A percentile compares a stretch with the other conserved stretches of the same genome.
Conservation (phyloP, 805 yeast species). For the Yarrowia alimentaria region DNA sequence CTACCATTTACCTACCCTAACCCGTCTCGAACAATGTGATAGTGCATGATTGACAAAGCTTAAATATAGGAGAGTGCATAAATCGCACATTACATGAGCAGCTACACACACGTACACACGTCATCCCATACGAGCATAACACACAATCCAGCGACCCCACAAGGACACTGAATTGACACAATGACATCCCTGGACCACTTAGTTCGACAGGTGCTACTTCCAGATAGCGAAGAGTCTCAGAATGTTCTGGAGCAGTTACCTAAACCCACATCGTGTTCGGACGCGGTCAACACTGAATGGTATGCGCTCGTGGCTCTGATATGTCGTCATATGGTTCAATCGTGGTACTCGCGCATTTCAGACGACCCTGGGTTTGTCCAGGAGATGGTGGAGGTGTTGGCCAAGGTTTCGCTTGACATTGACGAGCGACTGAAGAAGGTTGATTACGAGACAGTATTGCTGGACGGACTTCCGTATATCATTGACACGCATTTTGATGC, state of each 20-base stretch:
- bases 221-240: slow-evolving; percentile 7
- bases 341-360: slow-evolving; percentile 48
- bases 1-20: too few species aligned
- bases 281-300: slow-evolving; percentile 46
- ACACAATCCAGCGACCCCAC: too few species aligned
- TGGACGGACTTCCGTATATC: slow-evolving; percentile 49
- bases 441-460: slow-evolving; percentile 42
- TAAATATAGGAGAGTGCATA: too few species aligned
- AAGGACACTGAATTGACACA: too few species aligned
- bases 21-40: too few species aligned
- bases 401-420: slow-evolving; percentile 44
- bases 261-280: slow-evolving; percentile 31
- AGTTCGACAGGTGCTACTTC: slow-evolving; percentile 16
- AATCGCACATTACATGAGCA: too few species aligned
- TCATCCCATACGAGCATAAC: too few species aligned
- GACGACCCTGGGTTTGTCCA: slow-evolving; percentile 45
- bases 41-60: too few species aligned
- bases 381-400: slow-evolving; percentile 45
- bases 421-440: slow-evolving; percentile 39
- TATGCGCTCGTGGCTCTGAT: slow-evolving; percentile 50
- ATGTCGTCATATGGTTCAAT: slow-evolving; percentile 47
- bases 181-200: slow-evolving; percentile 19
- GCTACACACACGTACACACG: too few species aligned
- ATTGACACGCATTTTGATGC: slow-evolving; percentile 43
- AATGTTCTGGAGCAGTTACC: slow-evolving; percentile 7